These are phyloP conservation scores for Venturia pyrina DNA, from an alignment of 2,329 filamentous ascomycete species.

Conservation along the genomic window DNA sequence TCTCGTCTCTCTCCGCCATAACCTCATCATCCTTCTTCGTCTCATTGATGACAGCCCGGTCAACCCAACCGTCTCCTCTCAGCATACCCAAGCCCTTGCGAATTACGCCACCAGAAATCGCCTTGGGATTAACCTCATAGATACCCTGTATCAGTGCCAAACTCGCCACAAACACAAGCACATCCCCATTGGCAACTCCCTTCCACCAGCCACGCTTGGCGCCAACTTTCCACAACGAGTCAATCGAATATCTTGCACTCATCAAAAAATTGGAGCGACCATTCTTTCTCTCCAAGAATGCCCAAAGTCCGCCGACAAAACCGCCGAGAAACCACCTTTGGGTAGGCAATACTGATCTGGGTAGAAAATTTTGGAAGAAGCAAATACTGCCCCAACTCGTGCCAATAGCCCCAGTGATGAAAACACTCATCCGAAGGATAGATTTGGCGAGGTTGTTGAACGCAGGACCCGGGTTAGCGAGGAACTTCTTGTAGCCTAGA, in stretches of 20 bases:
- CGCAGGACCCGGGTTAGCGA: constrained; percentile 58
- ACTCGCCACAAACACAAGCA: constrained; percentile 71
- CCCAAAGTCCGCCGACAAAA: constrained; percentile 76
- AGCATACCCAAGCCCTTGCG: constrained; percentile 66
- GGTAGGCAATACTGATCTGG: constrained; percentile 62
- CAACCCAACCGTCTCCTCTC: constrained; percentile 64
- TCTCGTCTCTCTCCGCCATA: constrained; percentile 3
- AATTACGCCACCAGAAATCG: constrained; percentile 56
- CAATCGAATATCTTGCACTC: constrained; percentile 64
- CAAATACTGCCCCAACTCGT: constrained; percentile 85
- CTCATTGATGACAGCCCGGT: constrained; percentile 36
- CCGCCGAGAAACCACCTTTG: constrained; percentile 87
- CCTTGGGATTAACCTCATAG: constrained; percentile 60
- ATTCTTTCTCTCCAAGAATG: constrained; percentile 58
- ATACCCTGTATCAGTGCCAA: constrained; percentile 69
- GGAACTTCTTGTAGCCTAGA: constrained; percentile 55
- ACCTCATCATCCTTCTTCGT: constrained; percentile 6
- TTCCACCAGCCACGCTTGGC: constrained; percentile 83
- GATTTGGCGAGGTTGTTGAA: constrained; percentile 56
- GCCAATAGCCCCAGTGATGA: constrained; percentile 73
- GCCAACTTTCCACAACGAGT: constrained; percentile 88
- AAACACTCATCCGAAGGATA: constrained; percentile 65
- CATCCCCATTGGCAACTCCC: constrained; percentile 71
- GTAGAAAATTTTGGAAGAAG: constrained; percentile 73
- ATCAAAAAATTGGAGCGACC: constrained; percentile 68